Evolutionary conservation across 768 basidiomycete species (phyloP).

Genomic region (Auriscalpium vulgare): DNA sequence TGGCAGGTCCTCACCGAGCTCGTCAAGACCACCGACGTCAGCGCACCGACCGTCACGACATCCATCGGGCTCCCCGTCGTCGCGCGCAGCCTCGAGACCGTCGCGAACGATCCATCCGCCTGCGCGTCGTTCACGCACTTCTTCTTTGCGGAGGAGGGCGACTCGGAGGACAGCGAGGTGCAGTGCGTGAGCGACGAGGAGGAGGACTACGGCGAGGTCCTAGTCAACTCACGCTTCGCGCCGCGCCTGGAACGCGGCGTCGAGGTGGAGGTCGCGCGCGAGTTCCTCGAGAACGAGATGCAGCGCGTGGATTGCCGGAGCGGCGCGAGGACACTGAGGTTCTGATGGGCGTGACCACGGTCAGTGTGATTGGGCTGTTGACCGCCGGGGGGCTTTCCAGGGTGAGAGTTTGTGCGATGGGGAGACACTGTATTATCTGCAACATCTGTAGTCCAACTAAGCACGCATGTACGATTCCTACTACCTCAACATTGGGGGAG

Average conservation of each 20-base stretch:
- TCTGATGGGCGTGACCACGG: not conserved
- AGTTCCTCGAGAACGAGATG: not conserved
- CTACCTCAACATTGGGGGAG: too few species aligned
- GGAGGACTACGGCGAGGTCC: constrained; percentile 14
- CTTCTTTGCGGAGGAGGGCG: constrained; percentile 1
- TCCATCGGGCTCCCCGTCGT: constrained; percentile 10
- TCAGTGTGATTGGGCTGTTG: too few species aligned
- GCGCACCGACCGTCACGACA: constrained; percentile 4
- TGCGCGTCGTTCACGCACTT: constrained; percentile 1
- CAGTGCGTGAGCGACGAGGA: constrained; percentile 6
- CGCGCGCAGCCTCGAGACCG: constrained; percentile 2
- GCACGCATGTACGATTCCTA: too few species aligned
- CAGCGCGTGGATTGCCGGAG: not conserved
- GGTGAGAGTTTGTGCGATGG: too few species aligned
- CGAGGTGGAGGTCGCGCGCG: not conserved
- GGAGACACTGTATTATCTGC: too few species aligned
- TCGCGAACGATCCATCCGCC: not conserved
- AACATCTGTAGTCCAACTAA: too few species aligned
- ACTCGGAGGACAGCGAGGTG: constrained; percentile 3
- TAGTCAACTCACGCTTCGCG: constrained; percentile 11
- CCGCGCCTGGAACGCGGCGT: not conserved
- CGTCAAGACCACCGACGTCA: constrained; percentile 1
- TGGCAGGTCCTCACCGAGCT: constrained; percentile 16
- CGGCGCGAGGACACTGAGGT: not conserved
- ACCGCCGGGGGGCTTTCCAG: too few species aligned